phyloP scores from a whole-genome alignment of 2,329 filamentous ascomycete genomes.

The Hypoxylon sp. region DNA sequence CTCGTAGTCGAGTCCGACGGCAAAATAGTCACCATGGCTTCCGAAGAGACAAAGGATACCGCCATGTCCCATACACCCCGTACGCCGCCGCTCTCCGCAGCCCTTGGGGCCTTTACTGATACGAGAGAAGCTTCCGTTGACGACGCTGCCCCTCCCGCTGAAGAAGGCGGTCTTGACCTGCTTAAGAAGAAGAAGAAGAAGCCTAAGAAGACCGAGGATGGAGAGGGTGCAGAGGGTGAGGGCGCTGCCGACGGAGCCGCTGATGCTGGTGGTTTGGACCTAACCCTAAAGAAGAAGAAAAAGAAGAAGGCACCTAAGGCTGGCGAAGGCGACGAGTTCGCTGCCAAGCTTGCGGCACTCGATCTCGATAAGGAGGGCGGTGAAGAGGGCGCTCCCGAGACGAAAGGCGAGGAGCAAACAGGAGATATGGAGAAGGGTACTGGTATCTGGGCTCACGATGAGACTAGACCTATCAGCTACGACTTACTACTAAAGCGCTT shows the following conservation, averaged over 20 bases:
- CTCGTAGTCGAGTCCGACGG: conserved; percentile 92
- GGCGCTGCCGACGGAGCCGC: conserved; percentile 68
- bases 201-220: conserved; percentile 66
- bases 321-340: conserved; percentile 66
- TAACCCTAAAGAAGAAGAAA: conserved; percentile 90
- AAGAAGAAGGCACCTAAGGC: conserved; percentile 61
- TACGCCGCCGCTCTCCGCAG: conserved; percentile 71
- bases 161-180: conserved; percentile 74
- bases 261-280: conserved; percentile 69
- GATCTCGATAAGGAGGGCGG: conserved; percentile 74
- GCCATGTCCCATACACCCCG: conserved; percentile 82
- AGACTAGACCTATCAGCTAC: conserved; percentile 84
- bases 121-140: conserved; percentile 58
- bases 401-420: conserved; percentile 67
- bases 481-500: conserved; percentile 88
- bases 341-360: conserved; percentile 72
- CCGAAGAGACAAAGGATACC: conserved; percentile 82
- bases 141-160: conserved; percentile 52
- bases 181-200: conserved; percentile 84
- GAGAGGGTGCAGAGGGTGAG: conserved; percentile 63
- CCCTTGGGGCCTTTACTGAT: conserved; percentile 69
- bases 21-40: conserved; percentile 81
- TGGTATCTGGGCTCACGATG: conserved; percentile 89
- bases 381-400: conserved; percentile 60
- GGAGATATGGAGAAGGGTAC: conserved; percentile 90